Percentiles rank a stretch among this genome's conserved stretches.
Evolutionary conservation across 73 alveolate genomes (phyloP).

Genomic region (Durusdinium trenchii): DNA sequence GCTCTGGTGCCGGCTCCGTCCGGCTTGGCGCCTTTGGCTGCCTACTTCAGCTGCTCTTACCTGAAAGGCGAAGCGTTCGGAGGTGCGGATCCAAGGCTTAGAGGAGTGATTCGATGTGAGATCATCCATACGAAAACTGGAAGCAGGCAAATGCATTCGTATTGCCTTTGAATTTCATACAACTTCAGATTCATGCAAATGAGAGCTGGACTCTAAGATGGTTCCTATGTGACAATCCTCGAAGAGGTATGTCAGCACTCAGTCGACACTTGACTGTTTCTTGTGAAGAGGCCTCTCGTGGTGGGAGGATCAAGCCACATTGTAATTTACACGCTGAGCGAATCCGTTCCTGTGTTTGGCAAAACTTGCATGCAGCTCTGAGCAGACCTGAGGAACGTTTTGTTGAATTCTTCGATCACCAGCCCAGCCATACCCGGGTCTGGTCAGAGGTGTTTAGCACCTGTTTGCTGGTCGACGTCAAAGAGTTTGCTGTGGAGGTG

Average conservation of each 20-base stretch:
- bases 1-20: too few relatives aligned
- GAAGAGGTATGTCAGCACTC: conserved; percentile 47
- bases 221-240: not conserved
- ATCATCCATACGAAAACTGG: not conserved
- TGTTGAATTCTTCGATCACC: conserved; percentile 1
- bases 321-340: not conserved
- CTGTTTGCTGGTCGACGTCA: not conserved
- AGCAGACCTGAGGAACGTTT: not conserved
- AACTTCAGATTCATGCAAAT: not conserved
- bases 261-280: not conserved
- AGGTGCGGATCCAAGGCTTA: not conserved
- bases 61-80: conserved; percentile 2
- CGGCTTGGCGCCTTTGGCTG: conserved; percentile 9
- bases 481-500: not conserved
- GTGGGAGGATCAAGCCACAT: not conserved
- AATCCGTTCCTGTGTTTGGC: not conserved
- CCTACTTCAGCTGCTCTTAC: not conserved
- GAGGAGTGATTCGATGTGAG: not conserved
- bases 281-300: not conserved
- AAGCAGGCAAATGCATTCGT: not conserved
- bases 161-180: not conserved
- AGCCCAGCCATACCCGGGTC: not conserved
- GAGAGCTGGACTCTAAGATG: not conserved
- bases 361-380: not conserved
- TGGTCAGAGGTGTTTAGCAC: conserved; percentile 34